Evolutionary conservation across 2,329 filamentous ascomycete species (phyloP), one percentile per base, ranked within the genome.

Genomic region (Verticillium tricorpus): DNA sequence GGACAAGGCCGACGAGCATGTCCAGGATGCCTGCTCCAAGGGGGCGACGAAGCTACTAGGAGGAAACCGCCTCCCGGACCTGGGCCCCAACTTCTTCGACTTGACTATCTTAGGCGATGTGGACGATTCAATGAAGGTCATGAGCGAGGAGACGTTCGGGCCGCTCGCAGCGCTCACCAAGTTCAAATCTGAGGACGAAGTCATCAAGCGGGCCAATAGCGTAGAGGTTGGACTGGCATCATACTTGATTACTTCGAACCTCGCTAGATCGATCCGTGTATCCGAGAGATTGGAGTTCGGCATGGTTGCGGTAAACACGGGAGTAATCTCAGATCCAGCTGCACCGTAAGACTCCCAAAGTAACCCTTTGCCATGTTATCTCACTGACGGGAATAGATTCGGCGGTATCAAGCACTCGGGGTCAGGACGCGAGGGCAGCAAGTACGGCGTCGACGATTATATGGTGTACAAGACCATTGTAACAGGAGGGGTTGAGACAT

Each of bases 61-160:
- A 50, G 89, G 89, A 2, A 80, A 88, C 70, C 82, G 79, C 69
- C 75, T 88, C 58, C 78, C 85, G 6, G 83, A 89, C 32, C 76
- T 91, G 1, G 89, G 89, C 9, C 71, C 77, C 15, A 90, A 90
- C 74, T 93, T 91, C 78, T 91, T 85, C 74, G 82, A 89, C 66
- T 87, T 87, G 0, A 92, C 90, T 0, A 84, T 93, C 25, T 80
- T 93, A 60, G 83, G 85, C 28, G 85, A 86, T 59, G 89, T 90
- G 80, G 89, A 76, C n/a, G 77, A 78, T 59, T 81, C 87, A 32
- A 92, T 92, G 90, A 76, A 80, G 54, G 75, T 92, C 39, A 82
- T 84, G 7, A 77, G 78, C 0, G 90, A 93, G 70, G 90, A 93
- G 74, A 93, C 89, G 0, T 93, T 93, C 68, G 90, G 89, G 0